Evolutionary conservation across 1,284 basidiomycete genomes (phyloP), one percentile per base, ranked within the genome.

Genomic region (Filobasidium uniguttulatum): DNA sequence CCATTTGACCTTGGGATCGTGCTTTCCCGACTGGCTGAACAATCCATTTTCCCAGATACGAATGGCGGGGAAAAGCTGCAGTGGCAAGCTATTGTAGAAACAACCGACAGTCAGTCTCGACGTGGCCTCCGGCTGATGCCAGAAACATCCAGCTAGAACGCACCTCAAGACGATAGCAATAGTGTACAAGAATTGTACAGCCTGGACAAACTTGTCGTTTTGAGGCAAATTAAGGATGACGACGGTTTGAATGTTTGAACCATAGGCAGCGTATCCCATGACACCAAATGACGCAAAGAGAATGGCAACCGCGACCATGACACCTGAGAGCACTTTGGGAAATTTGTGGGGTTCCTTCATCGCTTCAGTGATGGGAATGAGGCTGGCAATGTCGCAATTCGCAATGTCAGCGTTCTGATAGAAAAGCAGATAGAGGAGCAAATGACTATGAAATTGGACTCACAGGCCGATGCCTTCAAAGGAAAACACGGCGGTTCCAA

Each of bases 391-490:
- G n/a, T n/a, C n/a, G n/a, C n/a, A n/a, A n/a, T n/a, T n/a, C n/a
- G n/a, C n/a, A n/a, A n/a, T n/a, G n/a, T n/a, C n/a, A n/a, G n/a
- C n/a, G n/a, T n/a, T n/a, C n/a, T n/a, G n/a, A n/a, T 33, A n/a
- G 25, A 5, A 2, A 28, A 7, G 20, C 7, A 33, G 8, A 37
- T 5, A 6, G 34, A 19, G 51, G 25, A 48, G 19, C 31, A n/a
- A 10, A n/a, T 6, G n/a, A n/a, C n/a, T n/a, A n/a, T n/a, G n/a
- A n/a, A n/a, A n/a, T n/a, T n/a, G n/a, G n/a, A 68, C 80, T 58
- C 58, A 85, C 84, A 98, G 72, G 44, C 94, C 93, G 58, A 98
- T 88, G 15, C 93, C 93, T 69, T 98, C 94, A 58, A 98, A 99
- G 0, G 94, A 90, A 66, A 97, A 98, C 20, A 98, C 93, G 3